Evolutionary conservation across 2,329 filamentous ascomycete genomes (phyloP).

Genomic region (Sporothrix curviconia): DNA sequence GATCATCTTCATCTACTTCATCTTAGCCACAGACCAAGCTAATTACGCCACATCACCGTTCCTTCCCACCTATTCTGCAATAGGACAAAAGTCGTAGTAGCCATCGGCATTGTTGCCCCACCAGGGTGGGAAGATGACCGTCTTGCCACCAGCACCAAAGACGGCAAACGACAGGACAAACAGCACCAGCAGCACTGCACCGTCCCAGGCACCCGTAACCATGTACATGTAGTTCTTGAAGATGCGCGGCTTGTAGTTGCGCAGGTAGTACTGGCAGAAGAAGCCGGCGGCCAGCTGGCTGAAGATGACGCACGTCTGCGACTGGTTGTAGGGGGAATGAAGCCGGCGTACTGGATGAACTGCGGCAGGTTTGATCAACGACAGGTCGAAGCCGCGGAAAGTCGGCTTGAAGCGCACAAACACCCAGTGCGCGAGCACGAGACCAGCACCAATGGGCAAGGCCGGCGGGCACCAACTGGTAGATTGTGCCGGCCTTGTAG

Average conservation of each 20-base stretch:
- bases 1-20: too few species aligned
- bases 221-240: constrained; percentile 50
- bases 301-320: constrained; percentile 49
- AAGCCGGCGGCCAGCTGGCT: constrained; percentile 39
- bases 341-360: constrained; percentile 48
- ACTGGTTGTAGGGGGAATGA: constrained; percentile 48
- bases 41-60: neutral
- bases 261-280: constrained; percentile 45
- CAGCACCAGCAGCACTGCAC: constrained; percentile 40
- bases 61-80: constrained; percentile 23
- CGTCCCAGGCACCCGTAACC: constrained; percentile 47
- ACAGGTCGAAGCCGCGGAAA: constrained; percentile 34
- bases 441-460: constrained; percentile 40
- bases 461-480: constrained; percentile 44
- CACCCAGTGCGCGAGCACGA: constrained; percentile 39
- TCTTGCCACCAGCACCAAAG: constrained; percentile 39
- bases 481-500: constrained; percentile 39
- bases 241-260: constrained; percentile 44
- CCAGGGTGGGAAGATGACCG: constrained; percentile 44
- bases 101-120: constrained; percentile 48
- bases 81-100: constrained; percentile 43
- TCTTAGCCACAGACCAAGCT: too few species aligned
- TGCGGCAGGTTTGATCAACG: constrained; percentile 47
- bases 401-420: constrained; percentile 41
- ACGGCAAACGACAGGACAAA: constrained; percentile 52